These are phyloP conservation scores for Erythrophleum fordii DNA, from an alignment of 306 rosid species.

Conservation along the genomic window DNA sequence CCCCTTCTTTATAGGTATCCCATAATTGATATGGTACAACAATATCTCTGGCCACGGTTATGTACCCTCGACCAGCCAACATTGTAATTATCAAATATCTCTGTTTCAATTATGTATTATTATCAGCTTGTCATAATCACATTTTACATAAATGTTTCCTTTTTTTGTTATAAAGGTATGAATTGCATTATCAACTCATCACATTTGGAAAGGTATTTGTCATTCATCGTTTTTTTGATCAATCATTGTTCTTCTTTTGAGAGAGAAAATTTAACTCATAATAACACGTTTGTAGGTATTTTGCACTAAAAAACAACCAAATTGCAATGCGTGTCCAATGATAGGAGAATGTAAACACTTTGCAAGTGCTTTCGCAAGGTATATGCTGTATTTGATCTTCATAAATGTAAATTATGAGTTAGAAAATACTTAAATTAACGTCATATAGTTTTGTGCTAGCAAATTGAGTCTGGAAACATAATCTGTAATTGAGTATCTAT, in stretches of 20 bases:
- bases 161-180: conserved; percentile 51
- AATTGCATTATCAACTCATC: conserved; percentile 80
- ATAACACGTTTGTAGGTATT: conserved; percentile 52
- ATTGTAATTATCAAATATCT: conserved; percentile 47
- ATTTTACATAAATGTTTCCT: background rate
- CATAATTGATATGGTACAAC: conserved; percentile 54
- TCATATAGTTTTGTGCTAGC: background rate
- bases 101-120: background rate
- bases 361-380: conserved; percentile 68
- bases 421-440: background rate
- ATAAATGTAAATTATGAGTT: background rate
- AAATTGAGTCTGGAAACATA: background rate
- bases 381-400: conserved; percentile 8
- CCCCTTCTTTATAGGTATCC: conserved; percentile 55
- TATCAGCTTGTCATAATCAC: background rate
- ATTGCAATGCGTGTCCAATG: conserved; percentile 80
- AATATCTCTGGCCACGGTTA: conserved; percentile 80
- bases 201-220: conserved; percentile 79
- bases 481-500: background rate
- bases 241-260: background rate
- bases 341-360: conserved; percentile 57
- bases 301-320: conserved; percentile 68
- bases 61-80: conserved; percentile 43
- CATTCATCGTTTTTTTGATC: background rate
- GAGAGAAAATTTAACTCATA: background rate